Evolutionary conservation across 1,284 basidiomycete species (phyloP).

Genomic region (Sanghuangporus weigelae): DNA sequence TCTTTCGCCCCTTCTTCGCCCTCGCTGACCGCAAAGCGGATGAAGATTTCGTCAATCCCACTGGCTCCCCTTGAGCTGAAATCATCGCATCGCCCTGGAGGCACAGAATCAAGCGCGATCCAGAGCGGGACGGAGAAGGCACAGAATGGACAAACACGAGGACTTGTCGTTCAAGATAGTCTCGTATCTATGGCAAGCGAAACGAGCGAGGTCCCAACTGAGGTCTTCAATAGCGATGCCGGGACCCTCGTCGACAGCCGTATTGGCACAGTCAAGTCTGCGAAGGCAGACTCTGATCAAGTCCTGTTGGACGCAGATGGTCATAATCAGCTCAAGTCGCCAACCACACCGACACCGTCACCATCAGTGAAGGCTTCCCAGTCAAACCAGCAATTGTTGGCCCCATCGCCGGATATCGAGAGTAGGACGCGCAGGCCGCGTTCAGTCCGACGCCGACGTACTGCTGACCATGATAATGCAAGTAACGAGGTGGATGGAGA

Average conservation of each 20-base stretch:
- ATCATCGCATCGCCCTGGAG: not conserved
- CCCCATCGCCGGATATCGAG: no score
- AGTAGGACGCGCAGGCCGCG: no score
- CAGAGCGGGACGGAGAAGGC: not conserved
- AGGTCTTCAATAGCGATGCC: not conserved
- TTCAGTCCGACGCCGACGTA: no score
- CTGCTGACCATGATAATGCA: not conserved
- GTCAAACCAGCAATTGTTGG: no score
- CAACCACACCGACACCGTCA: no score
- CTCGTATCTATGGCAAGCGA: not conserved
- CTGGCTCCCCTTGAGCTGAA: not conserved
- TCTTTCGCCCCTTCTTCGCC: slow-evolving; percentile 33
- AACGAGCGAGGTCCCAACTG: not conserved
- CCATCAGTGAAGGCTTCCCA: no score
- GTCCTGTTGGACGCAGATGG: not conserved
- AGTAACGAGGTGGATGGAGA: not conserved
- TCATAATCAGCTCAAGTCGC: no score
- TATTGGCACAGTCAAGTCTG: not conserved
- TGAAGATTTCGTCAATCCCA: not conserved
- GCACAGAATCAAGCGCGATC: not conserved
- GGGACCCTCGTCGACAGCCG: not conserved
- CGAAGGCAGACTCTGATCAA: not conserved
- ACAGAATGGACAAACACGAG: not conserved
- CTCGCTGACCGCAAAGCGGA: slow-evolving; percentile 16
- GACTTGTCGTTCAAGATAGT: not conserved